Percentiles rank a stretch among this genome's conserved stretches.
Evolutionary conservation across 352 stramenopile genomes (phyloP).

Genomic region (Globisporangium apiculatum): DNA sequence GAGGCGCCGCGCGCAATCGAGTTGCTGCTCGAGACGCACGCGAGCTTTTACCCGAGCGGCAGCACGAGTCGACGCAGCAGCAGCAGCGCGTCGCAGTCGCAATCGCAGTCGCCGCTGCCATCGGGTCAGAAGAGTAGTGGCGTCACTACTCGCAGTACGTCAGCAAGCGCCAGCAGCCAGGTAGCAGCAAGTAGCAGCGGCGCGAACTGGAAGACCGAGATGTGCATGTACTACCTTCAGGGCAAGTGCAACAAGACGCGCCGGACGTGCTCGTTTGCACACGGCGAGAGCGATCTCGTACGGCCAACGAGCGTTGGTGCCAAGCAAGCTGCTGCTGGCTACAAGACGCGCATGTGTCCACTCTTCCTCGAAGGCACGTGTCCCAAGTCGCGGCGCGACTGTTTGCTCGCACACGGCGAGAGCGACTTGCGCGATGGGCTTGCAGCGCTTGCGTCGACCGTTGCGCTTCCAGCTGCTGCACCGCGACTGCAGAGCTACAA

Average conservation of each 20-base stretch:
- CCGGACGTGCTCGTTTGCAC: constrained; percentile 82
- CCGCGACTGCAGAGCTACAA: constrained; percentile 84
- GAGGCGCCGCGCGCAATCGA: constrained; percentile 60
- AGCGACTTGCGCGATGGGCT: constrained; percentile 62
- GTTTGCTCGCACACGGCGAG: constrained; percentile 65
- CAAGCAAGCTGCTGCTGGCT: constrained; percentile 24
- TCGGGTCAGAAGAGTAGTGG: constrained; percentile 9
- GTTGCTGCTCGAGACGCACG: constrained; percentile 52
- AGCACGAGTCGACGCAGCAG: constrained; percentile 3
- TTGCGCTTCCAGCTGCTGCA: constrained; percentile 32
- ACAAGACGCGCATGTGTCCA: constrained; percentile 79
- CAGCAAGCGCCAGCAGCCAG: constrained; percentile 17
- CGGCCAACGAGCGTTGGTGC: constrained; percentile 19
- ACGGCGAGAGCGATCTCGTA: constrained; percentile 74
- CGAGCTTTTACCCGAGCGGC: constrained; percentile 57
- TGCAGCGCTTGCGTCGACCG: constrained; percentile 15
- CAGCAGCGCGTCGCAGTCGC: not conserved
- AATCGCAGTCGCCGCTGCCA: not conserved
- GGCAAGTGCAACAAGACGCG: constrained; percentile 87
- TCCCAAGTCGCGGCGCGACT: constrained; percentile 70
- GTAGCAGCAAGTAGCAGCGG: constrained; percentile 10
- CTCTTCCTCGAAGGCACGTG: constrained; percentile 69
- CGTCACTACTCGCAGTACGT: constrained; percentile 23
- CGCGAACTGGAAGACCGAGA: constrained; percentile 83
- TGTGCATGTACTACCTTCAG: constrained; percentile 88